Evolutionary conservation across 1,284 basidiomycete genomes (phyloP), one percentile per base, ranked within the genome.

Genomic region (Heimioporus punctisporus): DNA sequence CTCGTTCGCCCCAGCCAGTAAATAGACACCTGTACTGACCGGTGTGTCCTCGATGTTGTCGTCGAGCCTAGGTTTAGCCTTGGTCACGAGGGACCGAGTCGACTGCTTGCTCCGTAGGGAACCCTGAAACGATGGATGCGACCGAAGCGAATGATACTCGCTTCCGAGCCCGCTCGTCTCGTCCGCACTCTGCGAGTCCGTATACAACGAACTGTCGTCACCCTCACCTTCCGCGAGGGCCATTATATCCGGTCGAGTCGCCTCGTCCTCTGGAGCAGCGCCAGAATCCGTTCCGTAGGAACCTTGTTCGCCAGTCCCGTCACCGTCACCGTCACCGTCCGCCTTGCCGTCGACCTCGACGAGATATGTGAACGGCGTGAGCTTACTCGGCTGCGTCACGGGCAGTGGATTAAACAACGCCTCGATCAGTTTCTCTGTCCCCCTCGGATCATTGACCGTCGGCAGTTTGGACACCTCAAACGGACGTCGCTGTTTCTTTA

Each of bases 341-440:
- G 55, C 62, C 11, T 68, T 59, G 11, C 50, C 66, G 30, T 62
- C 61, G 15, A 52, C 54, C 51, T 68, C 68, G 43, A 76, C 68
- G 56, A 77, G 83, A 55, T 83, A 77, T 28, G 86, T 88, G 69
- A 88, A 88, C 11, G 86, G 86, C 19, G 75, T 78, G 50, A 80
- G 75, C 31, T 72, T 70, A n/a, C 64, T 61, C 23, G 68, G 73
- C 19, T 81, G 74, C 8, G 72, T 77, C 15, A 76, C 77, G 11
- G 76, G 76, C 3, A 79, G 75, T 6, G 89, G 89, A 61, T 92
- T 92, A 67, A 92, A 92, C 27, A 92, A 68, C 10, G 88, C 84
- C 55, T 92, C 90, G 60, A 92, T 91, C 46, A 92, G 77, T 46
- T 77, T 76, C 64, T 90, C 87, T 0, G 86, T 89, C 25, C 83